Conservation (phyloP, 345 rosid genomes). For the Gossypium longicalyx region DNA sequence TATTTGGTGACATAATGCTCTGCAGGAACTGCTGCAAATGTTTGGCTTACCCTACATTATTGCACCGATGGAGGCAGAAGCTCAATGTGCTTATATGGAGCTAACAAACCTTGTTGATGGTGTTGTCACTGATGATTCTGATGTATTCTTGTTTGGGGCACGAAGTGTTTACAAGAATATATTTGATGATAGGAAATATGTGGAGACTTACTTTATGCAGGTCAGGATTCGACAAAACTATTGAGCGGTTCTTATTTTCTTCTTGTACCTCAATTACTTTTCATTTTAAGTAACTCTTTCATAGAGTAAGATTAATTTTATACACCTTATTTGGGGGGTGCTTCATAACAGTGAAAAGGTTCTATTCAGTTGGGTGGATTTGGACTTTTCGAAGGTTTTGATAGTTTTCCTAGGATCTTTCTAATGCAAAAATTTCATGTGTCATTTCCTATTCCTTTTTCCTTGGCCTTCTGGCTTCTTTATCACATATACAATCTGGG, state of each 20-base stretch:
- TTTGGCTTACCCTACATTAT: conserved; percentile 95
- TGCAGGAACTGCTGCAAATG: conserved; percentile 90
- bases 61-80: conserved; percentile 99
- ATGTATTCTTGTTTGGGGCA: conserved; percentile 90
- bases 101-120: conserved; percentile 85
- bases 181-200: conserved; percentile 96
- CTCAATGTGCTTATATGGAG: conserved; percentile 95
- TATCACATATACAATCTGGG: not conserved
- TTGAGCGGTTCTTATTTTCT: not conserved
- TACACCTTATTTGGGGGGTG: not conserved
- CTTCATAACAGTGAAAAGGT: not conserved
- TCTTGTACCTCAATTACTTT: not conserved
- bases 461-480: not conserved
- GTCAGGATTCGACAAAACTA: conserved; percentile 30
- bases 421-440: not conserved
- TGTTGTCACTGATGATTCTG: conserved; percentile 93
- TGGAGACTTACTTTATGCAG: conserved; percentile 92
- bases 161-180: conserved; percentile 88
- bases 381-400: not conserved
- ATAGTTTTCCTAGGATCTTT: not conserved
- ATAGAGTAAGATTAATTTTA: not conserved
- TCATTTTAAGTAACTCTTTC: not conserved
- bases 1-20: conserved; percentile 1
- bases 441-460: not conserved
- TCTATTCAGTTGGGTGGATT: not conserved